Evolutionary conservation across 768 basidiomycete species (phyloP).

Genomic region (Phanerodontia chrysosporium): DNA sequence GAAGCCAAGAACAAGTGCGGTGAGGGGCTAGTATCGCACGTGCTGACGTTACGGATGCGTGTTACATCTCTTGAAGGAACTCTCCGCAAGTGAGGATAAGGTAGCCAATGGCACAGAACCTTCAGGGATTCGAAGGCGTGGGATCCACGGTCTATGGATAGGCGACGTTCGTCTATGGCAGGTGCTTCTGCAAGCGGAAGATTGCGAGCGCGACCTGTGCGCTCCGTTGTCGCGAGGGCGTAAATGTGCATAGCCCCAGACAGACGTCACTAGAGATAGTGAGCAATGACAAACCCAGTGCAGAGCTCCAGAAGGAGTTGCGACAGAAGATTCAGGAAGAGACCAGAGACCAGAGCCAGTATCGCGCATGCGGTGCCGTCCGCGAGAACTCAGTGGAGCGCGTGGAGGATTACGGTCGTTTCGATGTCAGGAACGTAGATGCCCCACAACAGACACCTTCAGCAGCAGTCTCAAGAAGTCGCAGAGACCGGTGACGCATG

Average conservation of each 20-base stretch:
- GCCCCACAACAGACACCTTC: no score
- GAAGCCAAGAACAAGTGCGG: conserved; percentile 4
- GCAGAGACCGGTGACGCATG: no score
- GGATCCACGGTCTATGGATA: background rate
- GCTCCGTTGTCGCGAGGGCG: background rate
- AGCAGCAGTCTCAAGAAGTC: no score
- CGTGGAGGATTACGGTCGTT: background rate
- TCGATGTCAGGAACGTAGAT: no score
- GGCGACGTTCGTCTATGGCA: background rate
- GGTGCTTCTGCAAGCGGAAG: background rate
- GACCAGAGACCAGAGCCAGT: background rate
- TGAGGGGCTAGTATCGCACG: conserved; percentile 5
- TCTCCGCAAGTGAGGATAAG: conserved; percentile 3
- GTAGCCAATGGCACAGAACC: background rate
- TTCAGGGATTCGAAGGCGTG: background rate
- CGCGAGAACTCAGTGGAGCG: background rate
- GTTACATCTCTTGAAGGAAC: background rate
- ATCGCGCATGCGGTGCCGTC: background rate
- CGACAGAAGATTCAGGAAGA: background rate
- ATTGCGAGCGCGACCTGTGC: background rate
- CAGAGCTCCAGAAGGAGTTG: background rate
- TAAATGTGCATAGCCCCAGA: background rate
- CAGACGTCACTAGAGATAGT: background rate
- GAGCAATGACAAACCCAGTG: background rate
- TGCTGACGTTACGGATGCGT: background rate